These are phyloP conservation scores for Kluyveromyces lactis DNA, from an alignment of 805 yeast species.

Conservation along the genomic window DNA sequence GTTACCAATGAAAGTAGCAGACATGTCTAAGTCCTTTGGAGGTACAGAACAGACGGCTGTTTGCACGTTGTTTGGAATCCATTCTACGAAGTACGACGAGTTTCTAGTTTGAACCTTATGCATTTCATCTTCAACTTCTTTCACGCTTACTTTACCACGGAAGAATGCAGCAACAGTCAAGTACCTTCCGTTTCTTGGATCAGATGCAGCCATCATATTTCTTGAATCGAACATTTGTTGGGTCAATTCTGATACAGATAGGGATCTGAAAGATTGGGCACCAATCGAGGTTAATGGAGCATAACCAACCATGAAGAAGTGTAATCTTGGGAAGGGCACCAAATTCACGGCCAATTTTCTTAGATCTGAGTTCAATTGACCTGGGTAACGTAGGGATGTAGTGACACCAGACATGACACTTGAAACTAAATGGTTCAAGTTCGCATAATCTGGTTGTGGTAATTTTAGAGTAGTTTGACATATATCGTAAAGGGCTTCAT, in stretches of 20 bases:
- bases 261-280: slow-evolving; percentile 73
- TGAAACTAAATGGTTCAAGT: slow-evolving; percentile 75
- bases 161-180: slow-evolving; percentile 90
- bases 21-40: slow-evolving; percentile 75
- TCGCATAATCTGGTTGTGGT: slow-evolving; percentile 67
- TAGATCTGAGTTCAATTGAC: slow-evolving; percentile 87
- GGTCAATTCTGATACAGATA: slow-evolving; percentile 84
- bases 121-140: slow-evolving; percentile 94
- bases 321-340: slow-evolving; percentile 92
- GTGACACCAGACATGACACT: slow-evolving; percentile 95
- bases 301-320: slow-evolving; percentile 91
- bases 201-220: slow-evolving; percentile 94
- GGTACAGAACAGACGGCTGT: slow-evolving; percentile 90
- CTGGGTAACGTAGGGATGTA: slow-evolving; percentile 89
- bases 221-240: slow-evolving; percentile 89
- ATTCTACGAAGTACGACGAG: slow-evolving; percentile 79
- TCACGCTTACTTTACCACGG: slow-evolving; percentile 86
- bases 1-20: slow-evolving; percentile 90
- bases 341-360: slow-evolving; percentile 90
- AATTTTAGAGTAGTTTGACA: slow-evolving; percentile 81
- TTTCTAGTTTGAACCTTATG: slow-evolving; percentile 73
- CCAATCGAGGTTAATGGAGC: slow-evolving; percentile 84
- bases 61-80: slow-evolving; percentile 95
- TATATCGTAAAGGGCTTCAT: slow-evolving; percentile 86
- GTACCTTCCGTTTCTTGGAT: slow-evolving; percentile 85